phyloP scores from a whole-genome alignment of 1,284 basidiomycete species.

The Neonothopanus nambi region DNA sequence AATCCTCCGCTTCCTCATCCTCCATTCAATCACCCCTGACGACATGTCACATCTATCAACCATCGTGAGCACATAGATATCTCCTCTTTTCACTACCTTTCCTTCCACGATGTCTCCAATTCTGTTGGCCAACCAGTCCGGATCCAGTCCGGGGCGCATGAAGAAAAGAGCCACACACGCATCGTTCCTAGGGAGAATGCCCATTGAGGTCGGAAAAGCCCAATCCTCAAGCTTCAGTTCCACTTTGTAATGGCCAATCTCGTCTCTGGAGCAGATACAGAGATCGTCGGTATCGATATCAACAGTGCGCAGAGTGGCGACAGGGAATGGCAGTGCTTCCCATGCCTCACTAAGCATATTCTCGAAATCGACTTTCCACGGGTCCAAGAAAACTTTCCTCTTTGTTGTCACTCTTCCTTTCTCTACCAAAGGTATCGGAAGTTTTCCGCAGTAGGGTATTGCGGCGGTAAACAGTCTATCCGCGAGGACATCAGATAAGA shows the following conservation, averaged over 20 bases:
- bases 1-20: slow-evolving; percentile 7
- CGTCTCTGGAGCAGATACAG: too few relatives aligned
- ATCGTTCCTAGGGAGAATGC: neutral
- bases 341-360: too few relatives aligned
- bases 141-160: neutral
- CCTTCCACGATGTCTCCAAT: slow-evolving; percentile 9
- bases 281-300: too few relatives aligned
- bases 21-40: slow-evolving; percentile 1
- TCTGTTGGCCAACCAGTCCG: neutral
- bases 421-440: slow-evolving; percentile 32
- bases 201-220: neutral
- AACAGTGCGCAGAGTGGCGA: too few relatives aligned
- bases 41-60: neutral
- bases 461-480: slow-evolving; percentile 29
- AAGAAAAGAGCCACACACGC: neutral
- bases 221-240: too few relatives aligned
- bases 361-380: too few relatives aligned
- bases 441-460: slow-evolving; percentile 24
- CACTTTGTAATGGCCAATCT: too few relatives aligned
- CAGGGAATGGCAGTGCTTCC: too few relatives aligned
- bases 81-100: neutral
- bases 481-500: slow-evolving; percentile 30
- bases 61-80: too few relatives aligned
- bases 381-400: too few relatives aligned
- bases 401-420: too few relatives aligned